Conservation (phyloP, 2,329 filamentous ascomycete genomes). For the Leptographium galeiforme region DNA sequence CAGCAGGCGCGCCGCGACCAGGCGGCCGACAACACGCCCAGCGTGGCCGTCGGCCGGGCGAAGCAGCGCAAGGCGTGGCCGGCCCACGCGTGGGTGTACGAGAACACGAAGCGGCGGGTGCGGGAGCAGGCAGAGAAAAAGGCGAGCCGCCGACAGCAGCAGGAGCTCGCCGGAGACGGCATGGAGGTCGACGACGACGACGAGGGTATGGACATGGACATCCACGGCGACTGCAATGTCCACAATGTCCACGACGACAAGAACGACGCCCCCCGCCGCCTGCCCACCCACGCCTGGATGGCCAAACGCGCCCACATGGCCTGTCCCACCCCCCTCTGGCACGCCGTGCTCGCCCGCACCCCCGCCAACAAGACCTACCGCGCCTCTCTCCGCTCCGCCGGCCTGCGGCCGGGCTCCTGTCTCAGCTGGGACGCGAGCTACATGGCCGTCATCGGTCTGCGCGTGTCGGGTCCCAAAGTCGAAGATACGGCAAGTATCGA, state of each 20-base stretch:
- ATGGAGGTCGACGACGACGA: not conserved
- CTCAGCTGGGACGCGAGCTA: slow-evolving; percentile 85
- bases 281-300: slow-evolving; percentile 90
- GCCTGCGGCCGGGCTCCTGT: slow-evolving; percentile 56
- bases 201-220: too few species aligned
- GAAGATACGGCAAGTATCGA: slow-evolving; percentile 26
- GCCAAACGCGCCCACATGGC: slow-evolving; percentile 88
- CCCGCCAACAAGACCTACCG: slow-evolving; percentile 85
- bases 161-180: not conserved
- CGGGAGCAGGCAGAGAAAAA: slow-evolving; percentile 12
- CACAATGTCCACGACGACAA: too few species aligned
- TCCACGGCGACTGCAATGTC: too few species aligned
- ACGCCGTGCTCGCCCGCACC: slow-evolving; percentile 72
- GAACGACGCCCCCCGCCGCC: slow-evolving; percentile 50
- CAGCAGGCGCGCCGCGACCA: slow-evolving; percentile 60
- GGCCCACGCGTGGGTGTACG: slow-evolving; percentile 10
- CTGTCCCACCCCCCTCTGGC: slow-evolving; percentile 67
- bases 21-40: slow-evolving; percentile 81
- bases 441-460: slow-evolving; percentile 70
- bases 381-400: slow-evolving; percentile 68
- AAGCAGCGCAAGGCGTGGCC: slow-evolving; percentile 30
- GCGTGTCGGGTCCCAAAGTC: slow-evolving; percentile 14
- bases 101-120: slow-evolving; percentile 17
- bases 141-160: not conserved
- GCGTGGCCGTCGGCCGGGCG: slow-evolving; percentile 51